A percentile compares a stretch with the other conserved stretches of the same genome.
Evolutionary conservation across 176 grass and related monocot species (phyloP).

Genomic region (Aegilops umbellulata): DNA sequence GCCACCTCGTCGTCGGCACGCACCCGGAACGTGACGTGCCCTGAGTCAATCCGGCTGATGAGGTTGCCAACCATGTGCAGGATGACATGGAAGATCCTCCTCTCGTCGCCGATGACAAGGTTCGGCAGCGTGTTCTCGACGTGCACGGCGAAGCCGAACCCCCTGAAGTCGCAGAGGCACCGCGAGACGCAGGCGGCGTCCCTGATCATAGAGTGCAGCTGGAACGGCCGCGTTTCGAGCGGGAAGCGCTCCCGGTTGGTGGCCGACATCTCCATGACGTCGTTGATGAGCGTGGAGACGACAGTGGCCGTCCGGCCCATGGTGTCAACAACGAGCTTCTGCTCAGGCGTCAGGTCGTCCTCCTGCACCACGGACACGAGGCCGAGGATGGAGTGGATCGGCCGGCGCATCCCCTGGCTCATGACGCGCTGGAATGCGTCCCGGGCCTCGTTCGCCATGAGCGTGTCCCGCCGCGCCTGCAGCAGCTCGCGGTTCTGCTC

Average conservation of each 20-base stretch:
- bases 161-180: constrained; percentile 58
- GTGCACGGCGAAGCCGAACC: constrained; percentile 43
- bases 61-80: constrained; percentile 71
- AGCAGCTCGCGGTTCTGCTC: constrained; percentile 72
- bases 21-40: constrained; percentile 47
- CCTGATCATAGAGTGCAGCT: constrained; percentile 48
- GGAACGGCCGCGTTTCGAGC: constrained; percentile 42
- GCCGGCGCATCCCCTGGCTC: constrained; percentile 55
- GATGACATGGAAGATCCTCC: constrained; percentile 73
- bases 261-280: constrained; percentile 54
- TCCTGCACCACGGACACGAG: constrained; percentile 58
- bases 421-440: constrained; percentile 57
- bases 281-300: constrained; percentile 58
- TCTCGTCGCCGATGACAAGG: constrained; percentile 65
- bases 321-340: constrained; percentile 36
- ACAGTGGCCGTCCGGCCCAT: constrained; percentile 44
- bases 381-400: constrained; percentile 55
- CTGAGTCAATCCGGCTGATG: constrained; percentile 32
- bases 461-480: constrained; percentile 40
- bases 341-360: constrained; percentile 37
- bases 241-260: constrained; percentile 44
- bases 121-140: constrained; percentile 46
- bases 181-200: constrained; percentile 37
- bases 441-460: constrained; percentile 64
- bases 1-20: constrained; percentile 28